A percentile compares a stretch with the other conserved stretches of the same genome.
Conservation (phyloP, 345 rosid genomes). For the Linum trigynum region DNA sequence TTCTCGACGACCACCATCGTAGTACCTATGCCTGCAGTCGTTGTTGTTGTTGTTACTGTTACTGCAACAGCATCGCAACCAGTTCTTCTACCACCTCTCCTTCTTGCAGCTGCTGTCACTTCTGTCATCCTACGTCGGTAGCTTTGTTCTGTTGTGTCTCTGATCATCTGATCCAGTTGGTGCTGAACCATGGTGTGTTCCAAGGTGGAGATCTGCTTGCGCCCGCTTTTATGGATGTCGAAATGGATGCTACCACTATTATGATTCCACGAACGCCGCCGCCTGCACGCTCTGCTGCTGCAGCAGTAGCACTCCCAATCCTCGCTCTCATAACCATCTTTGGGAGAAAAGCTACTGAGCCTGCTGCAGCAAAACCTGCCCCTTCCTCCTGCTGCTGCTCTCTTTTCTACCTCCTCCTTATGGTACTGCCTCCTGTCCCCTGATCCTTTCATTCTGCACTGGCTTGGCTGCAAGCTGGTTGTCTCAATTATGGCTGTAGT, state of each 20-base stretch:
- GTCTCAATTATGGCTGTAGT: too few species aligned
- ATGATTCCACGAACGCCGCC: too few species aligned
- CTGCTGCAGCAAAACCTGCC: conserved; percentile 67
- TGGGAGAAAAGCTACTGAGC: conserved; percentile 60
- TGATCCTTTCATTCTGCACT: too few species aligned
- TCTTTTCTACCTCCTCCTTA: too few species aligned
- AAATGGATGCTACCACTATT: too few species aligned
- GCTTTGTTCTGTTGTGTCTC: conserved; percentile 13
- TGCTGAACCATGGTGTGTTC: conserved; percentile 87
- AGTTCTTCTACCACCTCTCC: conserved; percentile 22
- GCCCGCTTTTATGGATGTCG: too few species aligned
- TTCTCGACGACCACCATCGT: conserved; percentile 88
- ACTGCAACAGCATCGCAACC: background rate
- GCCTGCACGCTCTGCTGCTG: conserved; percentile 9
- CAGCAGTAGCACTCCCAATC: conserved; percentile 27
- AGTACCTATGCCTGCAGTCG: conserved; percentile 11
- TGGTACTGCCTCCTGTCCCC: too few species aligned
- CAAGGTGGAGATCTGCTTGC: conserved; percentile 43
- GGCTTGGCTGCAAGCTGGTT: too few species aligned
- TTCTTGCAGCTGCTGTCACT: conserved; percentile 30
- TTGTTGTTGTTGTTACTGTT: too few species aligned
- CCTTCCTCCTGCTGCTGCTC: background rate
- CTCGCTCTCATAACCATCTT: conserved; percentile 33
- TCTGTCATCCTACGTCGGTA: conserved; percentile 13
- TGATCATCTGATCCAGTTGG: conserved; percentile 71